Percentiles rank a stretch among this genome's conserved stretches.
phyloP scores from a whole-genome alignment of 2,329 filamentous ascomycete genomes.

The Fusarium humuli region DNA sequence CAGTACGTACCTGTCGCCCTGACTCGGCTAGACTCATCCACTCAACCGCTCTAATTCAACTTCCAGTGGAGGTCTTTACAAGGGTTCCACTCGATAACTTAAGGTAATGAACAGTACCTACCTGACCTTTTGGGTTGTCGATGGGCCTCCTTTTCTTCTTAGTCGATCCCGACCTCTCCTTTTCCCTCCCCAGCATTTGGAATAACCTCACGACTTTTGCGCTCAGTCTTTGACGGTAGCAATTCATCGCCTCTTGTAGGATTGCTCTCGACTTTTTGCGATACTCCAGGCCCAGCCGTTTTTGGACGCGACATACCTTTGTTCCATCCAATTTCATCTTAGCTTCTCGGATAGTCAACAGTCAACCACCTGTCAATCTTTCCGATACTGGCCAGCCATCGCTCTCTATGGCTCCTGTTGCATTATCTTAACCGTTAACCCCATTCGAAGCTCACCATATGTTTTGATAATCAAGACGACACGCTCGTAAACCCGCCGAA shows the following conservation, averaged over 20 bases:
- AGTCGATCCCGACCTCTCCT: constrained; percentile 40
- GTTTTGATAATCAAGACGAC: constrained; percentile 41
- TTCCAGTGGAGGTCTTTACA: constrained; percentile 36
- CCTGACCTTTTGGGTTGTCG: constrained; percentile 22
- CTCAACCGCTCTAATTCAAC: constrained; percentile 35
- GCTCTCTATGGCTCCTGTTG: constrained; percentile 33
- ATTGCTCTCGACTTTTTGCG: constrained; percentile 18
- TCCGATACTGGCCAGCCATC: constrained; percentile 31
- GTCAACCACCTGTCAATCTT: constrained; percentile 28
- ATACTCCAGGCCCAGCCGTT: constrained; percentile 15
- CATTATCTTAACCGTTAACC: constrained; percentile 23
- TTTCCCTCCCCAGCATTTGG: constrained; percentile 23
- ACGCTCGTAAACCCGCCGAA: constrained; percentile 33
- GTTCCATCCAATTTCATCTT: constrained; percentile 31
- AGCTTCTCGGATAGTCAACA: constrained; percentile 9
- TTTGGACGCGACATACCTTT: constrained; percentile 32
- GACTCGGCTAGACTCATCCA: constrained; percentile 22
- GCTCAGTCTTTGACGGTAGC: background rate
- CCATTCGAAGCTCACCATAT: constrained; percentile 25
- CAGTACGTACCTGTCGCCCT: constrained; percentile 25
- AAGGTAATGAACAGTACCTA: constrained; percentile 3
- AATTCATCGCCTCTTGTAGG: constrained; percentile 5
- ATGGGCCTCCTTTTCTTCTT: constrained; percentile 46
- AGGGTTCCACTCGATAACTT: constrained; percentile 37
- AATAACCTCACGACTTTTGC: constrained; percentile 14